These are phyloP conservation scores for Ophiosphaerella korrae DNA, from an alignment of 2,329 filamentous ascomycete species.

Conservation along the genomic window DNA sequence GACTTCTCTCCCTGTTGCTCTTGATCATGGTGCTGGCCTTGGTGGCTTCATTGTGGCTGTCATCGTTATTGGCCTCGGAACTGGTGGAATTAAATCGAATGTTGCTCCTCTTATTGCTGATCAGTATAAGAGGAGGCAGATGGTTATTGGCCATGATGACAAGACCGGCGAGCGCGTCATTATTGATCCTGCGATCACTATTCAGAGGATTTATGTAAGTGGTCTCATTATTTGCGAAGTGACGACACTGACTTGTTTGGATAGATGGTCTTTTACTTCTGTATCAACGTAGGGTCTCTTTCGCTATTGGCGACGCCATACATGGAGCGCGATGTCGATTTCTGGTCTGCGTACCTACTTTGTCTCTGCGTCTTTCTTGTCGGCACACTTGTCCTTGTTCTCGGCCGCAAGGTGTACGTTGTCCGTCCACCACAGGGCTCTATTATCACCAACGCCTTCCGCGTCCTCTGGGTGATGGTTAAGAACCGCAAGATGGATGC, in stretches of 20 bases:
- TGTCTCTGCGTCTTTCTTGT: slow-evolving; percentile 69
- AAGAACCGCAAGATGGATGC: slow-evolving; percentile 62
- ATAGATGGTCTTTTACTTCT: slow-evolving; percentile 69
- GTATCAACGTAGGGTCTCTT: slow-evolving; percentile 74
- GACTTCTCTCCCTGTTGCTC: slow-evolving; percentile 68
- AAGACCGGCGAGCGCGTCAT: slow-evolving; percentile 54
- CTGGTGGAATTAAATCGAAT: slow-evolving; percentile 83
- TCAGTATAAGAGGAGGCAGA: slow-evolving; percentile 51
- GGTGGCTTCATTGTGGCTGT: slow-evolving; percentile 66
- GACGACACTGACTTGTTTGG: too few relatives aligned
- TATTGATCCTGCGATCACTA: slow-evolving; percentile 55
- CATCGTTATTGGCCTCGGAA: slow-evolving; percentile 73
- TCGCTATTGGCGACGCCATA: slow-evolving; percentile 71
- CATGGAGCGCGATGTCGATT: slow-evolving; percentile 72
- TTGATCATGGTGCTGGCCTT: slow-evolving; percentile 64
- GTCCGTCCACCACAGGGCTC: slow-evolving; percentile 48
- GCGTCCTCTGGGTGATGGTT: slow-evolving; percentile 63
- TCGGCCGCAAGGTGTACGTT: slow-evolving; percentile 46
- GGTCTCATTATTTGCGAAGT: too few relatives aligned
- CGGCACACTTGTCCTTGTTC: slow-evolving; percentile 60
- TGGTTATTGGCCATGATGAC: slow-evolving; percentile 49
- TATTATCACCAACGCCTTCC: slow-evolving; percentile 57
- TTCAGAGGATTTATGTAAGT: slow-evolving; percentile 51
- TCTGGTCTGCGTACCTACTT: slow-evolving; percentile 71
- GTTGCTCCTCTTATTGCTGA: slow-evolving; percentile 62